Conservation (phyloP, 192 early-diverging fungal species). For the Backusella westeae region DNA sequence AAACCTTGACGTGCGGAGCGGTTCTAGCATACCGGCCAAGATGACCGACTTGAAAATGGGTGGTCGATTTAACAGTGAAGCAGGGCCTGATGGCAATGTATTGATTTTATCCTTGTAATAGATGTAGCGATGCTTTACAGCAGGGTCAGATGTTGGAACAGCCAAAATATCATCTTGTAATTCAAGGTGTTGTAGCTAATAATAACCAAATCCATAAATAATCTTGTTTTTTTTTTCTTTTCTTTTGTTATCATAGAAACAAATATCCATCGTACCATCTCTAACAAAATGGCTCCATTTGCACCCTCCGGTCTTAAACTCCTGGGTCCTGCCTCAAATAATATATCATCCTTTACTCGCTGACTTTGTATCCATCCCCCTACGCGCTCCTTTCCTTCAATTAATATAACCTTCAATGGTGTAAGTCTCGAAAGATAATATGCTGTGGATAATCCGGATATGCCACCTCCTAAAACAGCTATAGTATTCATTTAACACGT, state of each 20-base stretch:
- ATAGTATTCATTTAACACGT: conserved; percentile 22
- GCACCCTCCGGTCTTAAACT: conserved; percentile 72
- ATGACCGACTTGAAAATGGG: conserved; percentile 59
- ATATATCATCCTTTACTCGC: conserved; percentile 39
- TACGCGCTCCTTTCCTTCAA: conserved; percentile 67
- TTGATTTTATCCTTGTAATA: conserved; percentile 70
- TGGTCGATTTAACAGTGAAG: conserved; percentile 29
- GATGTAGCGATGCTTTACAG: conserved; percentile 82
- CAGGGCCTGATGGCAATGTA: conserved; percentile 48
- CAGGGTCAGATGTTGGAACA: conserved; percentile 59
- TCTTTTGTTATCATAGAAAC: neutral
- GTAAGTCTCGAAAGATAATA: conserved; percentile 66
- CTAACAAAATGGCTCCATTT: conserved; percentile 68
- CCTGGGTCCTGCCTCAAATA: conserved; percentile 82
- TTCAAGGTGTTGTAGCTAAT: conserved; percentile 62
- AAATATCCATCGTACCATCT: conserved; percentile 53
- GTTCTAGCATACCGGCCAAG: conserved; percentile 56
- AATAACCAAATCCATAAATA: neutral
- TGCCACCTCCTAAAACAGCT: conserved; percentile 87
- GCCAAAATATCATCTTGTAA: conserved; percentile 55
- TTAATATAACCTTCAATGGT: conserved; percentile 56
- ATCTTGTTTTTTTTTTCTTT: too few species aligned
- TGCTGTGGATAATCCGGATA: conserved; percentile 83
- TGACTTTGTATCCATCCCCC: conserved; percentile 89
- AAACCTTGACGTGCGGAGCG: conserved; percentile 31